Conservation (phyloP, 305 asterid species). For the Coffea humblotiana region DNA sequence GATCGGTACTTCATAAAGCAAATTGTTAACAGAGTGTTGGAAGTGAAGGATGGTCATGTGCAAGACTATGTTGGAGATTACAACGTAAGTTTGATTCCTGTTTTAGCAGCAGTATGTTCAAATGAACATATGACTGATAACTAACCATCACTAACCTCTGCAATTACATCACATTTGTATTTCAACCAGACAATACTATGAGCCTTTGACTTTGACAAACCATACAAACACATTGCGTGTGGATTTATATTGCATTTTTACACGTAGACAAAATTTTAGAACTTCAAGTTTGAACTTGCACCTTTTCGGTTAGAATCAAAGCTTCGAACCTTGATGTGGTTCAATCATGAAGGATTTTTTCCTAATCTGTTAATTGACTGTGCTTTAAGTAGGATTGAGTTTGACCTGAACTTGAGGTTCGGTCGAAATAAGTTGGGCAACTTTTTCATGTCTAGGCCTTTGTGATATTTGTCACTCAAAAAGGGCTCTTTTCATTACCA, state of each 20-base stretch:
- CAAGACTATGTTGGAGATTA: slow-evolving; percentile 96
- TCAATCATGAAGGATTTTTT: no score
- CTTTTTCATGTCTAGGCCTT: neutral
- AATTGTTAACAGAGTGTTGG: slow-evolving; percentile 93
- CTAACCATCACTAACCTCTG: neutral
- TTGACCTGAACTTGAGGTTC: neutral
- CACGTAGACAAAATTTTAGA: neutral
- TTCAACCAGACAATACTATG: neutral
- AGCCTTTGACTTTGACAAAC: neutral
- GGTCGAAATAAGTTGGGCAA: neutral
- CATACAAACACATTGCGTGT: neutral
- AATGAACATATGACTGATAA: neutral
- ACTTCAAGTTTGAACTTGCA: neutral
- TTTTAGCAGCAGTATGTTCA: neutral
- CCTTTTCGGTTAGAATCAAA: neutral
- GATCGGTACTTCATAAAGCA: slow-evolving; percentile 96
- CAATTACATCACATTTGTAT: neutral
- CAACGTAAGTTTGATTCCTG: slow-evolving; percentile 49
- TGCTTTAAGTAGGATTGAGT: neutral
- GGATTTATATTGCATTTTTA: neutral
- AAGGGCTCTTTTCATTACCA: neutral
- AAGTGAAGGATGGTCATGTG: slow-evolving; percentile 79
- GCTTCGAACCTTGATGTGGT: neutral
- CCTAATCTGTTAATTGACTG: neutral
- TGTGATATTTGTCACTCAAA: neutral